These are phyloP conservation scores for Daedaleopsis sinensis DNA, from an alignment of 768 basidiomycete genomes.

Conservation along the genomic window DNA sequence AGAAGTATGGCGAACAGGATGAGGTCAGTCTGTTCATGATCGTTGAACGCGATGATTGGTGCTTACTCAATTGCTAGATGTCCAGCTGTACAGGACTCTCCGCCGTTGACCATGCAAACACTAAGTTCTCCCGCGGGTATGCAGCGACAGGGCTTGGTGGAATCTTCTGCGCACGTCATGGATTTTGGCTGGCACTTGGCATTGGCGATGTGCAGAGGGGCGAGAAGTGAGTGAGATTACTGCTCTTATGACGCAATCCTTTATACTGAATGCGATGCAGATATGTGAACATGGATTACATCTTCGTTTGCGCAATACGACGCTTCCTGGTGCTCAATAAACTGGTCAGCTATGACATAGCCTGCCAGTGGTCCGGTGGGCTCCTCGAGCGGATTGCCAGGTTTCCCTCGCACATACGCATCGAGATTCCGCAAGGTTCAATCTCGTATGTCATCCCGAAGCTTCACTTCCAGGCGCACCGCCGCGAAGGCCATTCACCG, in stretches of 20 bases:
- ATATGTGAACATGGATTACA: constrained; percentile 29
- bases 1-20: constrained; percentile 21
- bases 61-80: too few relatives aligned
- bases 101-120: constrained; percentile 4
- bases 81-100: constrained; percentile 1
- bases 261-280: too few relatives aligned
- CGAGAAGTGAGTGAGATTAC: too few relatives aligned
- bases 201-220: constrained; percentile 30
- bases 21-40: too few relatives aligned
- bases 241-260: too few relatives aligned
- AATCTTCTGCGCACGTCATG: constrained; percentile 25
- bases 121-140: constrained; percentile 6
- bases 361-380: constrained; percentile 33
- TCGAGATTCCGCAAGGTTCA: background rate
- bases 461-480: constrained; percentile 35
- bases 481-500: constrained; percentile 21
- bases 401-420: constrained; percentile 1
- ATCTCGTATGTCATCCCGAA: constrained; percentile 33
- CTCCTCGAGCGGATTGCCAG: constrained; percentile 22
- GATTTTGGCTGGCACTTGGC: constrained; percentile 20
- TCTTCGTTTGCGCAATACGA: constrained; percentile 11
- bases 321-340: background rate
- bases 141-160: constrained; percentile 23
- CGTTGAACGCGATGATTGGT: too few relatives aligned
- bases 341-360: constrained; percentile 25